These are phyloP conservation scores for Spizellomyces punctatus DNA, from an alignment of 192 early-diverging fungal species.

Conservation along the genomic window DNA sequence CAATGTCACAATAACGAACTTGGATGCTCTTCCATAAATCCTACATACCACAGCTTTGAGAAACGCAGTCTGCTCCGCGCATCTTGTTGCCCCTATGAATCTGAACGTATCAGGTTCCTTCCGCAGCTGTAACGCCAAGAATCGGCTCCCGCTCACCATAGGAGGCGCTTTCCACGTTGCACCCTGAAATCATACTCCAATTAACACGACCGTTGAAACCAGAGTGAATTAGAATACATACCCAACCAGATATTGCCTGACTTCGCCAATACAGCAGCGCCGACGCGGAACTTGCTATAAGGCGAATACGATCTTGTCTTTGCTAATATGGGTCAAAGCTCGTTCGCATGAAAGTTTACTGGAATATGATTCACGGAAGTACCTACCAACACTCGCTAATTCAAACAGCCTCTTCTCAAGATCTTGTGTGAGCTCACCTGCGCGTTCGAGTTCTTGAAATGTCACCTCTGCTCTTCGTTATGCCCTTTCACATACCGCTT, in stretches of 20 bases:
- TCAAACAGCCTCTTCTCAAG: constrained; percentile 19
- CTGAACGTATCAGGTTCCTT: too few species aligned
- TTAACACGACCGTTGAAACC: too few species aligned
- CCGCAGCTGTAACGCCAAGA: too few species aligned
- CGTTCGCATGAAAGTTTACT: constrained; percentile 9
- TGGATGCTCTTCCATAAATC: background rate
- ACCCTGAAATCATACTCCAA: constrained; percentile 46
- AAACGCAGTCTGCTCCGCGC: constrained; percentile 89
- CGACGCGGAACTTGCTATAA: constrained; percentile 91
- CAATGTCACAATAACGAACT: background rate
- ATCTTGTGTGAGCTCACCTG: background rate
- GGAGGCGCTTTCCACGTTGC: constrained; percentile 90
- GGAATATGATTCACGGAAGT: background rate
- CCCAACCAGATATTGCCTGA: constrained; percentile 58
- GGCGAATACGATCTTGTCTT: constrained; percentile 81
- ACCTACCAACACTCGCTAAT: constrained; percentile 17
- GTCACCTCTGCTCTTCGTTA: too few species aligned
- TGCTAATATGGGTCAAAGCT: constrained; percentile 40
- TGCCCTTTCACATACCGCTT: too few species aligned
- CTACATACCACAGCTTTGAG: constrained; percentile 80
- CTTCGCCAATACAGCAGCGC: constrained; percentile 75
- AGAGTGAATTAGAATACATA: background rate
- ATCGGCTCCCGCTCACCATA: constrained; percentile 39
- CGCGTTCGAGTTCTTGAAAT: too few species aligned
- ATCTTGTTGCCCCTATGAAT: constrained; percentile 68